Evolutionary conservation across 202 grass and related monocot species (phyloP).

Genomic region (Carex arenaria): DNA sequence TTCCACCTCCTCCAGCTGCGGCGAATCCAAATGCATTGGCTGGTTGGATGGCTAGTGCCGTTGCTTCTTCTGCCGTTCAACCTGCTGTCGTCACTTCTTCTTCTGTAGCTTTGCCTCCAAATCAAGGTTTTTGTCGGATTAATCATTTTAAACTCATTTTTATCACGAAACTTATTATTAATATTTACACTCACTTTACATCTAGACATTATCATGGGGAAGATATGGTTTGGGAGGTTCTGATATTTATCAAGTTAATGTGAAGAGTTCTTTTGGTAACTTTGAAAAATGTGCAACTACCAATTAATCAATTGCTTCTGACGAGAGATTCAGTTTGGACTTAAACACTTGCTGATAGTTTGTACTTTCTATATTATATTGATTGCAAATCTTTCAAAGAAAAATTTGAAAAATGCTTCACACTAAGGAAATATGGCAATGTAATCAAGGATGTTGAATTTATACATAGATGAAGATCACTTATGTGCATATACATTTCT

Average conservation of each 20-base stretch:
- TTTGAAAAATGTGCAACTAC: not conserved
- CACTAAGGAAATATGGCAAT: not conserved
- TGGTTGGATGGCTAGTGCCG: slow-evolving; percentile 84
- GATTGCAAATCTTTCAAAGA: not conserved
- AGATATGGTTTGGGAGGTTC: not conserved
- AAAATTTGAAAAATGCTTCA: not conserved
- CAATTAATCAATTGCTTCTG: not conserved
- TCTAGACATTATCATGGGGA: not conserved
- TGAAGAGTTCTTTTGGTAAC: not conserved
- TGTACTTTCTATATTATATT: not conserved
- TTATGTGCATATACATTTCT: slow-evolving; percentile 24
- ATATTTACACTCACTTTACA: not conserved
- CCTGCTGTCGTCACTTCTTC: slow-evolving; percentile 65
- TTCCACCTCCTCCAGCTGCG: slow-evolving; percentile 52
- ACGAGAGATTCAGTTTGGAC: not conserved
- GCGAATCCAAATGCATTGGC: slow-evolving; percentile 68
- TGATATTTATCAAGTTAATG: not conserved
- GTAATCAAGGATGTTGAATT: not conserved
- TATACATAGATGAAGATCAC: not conserved
- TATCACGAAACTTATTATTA: slow-evolving; percentile 1
- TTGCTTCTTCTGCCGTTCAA: slow-evolving; percentile 75
- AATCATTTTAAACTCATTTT: not conserved
- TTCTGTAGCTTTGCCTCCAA: slow-evolving; percentile 66
- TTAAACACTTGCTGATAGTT: not conserved
- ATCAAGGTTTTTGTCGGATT: slow-evolving; percentile 52